These are phyloP conservation scores for Pseudoscleropodium purum DNA, from an alignment of 225 moss, liverwort and hornwort genomes.

Conservation along the genomic window DNA sequence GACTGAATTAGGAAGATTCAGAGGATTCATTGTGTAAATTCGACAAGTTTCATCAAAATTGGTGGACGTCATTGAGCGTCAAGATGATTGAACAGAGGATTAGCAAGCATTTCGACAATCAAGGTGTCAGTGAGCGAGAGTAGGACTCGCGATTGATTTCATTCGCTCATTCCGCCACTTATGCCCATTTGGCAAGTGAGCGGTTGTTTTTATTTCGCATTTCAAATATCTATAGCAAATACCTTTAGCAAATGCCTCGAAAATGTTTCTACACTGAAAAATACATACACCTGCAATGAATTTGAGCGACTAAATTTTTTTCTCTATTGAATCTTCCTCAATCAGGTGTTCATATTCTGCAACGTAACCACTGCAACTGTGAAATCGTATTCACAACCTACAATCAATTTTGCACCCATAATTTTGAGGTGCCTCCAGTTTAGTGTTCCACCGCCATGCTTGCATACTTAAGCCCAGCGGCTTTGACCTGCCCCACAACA, in stretches of 20 bases:
- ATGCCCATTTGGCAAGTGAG: not conserved
- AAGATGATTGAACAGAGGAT: not conserved
- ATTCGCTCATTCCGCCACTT: not conserved
- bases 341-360: not conserved
- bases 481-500: conserved; percentile 16
- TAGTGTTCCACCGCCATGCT: not conserved
- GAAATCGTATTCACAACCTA: not conserved
- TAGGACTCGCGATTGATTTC: no score
- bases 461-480: conserved; percentile 27
- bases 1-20: not conserved
- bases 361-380: not conserved
- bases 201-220: not conserved
- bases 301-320: no score
- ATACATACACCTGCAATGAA: not conserved
- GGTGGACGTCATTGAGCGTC: not conserved
- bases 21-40: not conserved
- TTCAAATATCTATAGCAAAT: not conserved
- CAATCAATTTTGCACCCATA: not conserved
- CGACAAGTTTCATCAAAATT: conserved; percentile 2
- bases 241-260: not conserved
- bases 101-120: not conserved
- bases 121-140: not conserved
- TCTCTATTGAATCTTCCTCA: not conserved
- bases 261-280: not conserved
- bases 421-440: not conserved